These are phyloP conservation scores for Geosmithia putterillii DNA, from an alignment of 2,329 filamentous ascomycete genomes.

Conservation along the genomic window DNA sequence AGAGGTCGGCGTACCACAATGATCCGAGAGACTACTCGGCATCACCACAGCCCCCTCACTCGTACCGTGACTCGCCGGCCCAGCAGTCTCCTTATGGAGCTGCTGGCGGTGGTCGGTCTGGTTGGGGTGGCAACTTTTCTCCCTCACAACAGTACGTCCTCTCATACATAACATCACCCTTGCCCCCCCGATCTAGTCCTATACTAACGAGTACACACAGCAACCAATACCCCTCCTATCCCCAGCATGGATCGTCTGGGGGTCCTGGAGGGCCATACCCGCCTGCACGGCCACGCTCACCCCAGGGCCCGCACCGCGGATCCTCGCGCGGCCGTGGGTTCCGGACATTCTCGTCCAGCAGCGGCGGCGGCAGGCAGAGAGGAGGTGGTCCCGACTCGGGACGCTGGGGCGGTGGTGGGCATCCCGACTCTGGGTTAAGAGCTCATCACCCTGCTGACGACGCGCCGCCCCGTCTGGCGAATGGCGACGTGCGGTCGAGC, in stretches of 20 bases:
- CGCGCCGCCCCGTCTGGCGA: constrained; percentile 11
- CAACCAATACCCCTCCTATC: constrained; percentile 52
- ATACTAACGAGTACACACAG: too few species aligned
- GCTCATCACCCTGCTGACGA: not conserved
- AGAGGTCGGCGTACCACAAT: constrained; percentile 21
- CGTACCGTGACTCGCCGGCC: constrained; percentile 31
- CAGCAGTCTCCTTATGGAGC: constrained; percentile 27
- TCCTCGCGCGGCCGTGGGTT: constrained; percentile 29
- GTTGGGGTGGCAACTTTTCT: constrained; percentile 24
- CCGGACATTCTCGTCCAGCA: constrained; percentile 44
- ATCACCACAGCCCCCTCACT: constrained; percentile 28
- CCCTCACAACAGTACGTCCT: constrained; percentile 27
- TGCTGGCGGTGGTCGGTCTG: constrained; percentile 18
- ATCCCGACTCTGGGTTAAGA: not conserved
- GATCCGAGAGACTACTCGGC: constrained; percentile 24
- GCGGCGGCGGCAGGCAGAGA: constrained; percentile 39
- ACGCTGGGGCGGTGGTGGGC: constrained; percentile 39
- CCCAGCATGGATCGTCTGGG: constrained; percentile 40
- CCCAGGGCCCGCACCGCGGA: not conserved
- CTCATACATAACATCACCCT: not conserved
- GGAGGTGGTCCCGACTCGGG: constrained; percentile 52
- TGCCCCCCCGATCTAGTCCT: too few species aligned
- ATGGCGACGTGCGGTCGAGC: constrained; percentile 6
- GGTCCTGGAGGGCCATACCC: constrained; percentile 44
- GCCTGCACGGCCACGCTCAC: constrained; percentile 30